Base-by-base conservation (phyloP, 2,329 filamentous ascomycete species). In the Pseudopyricularia cyperi region DNA sequence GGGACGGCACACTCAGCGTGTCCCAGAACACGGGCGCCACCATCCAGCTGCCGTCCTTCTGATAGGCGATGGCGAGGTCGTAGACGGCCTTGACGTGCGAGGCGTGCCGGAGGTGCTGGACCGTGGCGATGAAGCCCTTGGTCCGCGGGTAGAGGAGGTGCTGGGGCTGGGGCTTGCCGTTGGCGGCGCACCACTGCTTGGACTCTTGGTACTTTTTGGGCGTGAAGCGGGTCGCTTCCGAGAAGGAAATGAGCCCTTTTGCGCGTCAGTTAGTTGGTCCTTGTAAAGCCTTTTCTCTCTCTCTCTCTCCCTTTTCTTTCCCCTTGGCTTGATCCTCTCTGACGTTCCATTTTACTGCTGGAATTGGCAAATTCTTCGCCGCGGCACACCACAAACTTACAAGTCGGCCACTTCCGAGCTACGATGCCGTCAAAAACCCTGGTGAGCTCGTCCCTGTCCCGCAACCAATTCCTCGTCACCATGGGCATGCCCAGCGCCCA, bases 401-500 rank as follows among this genome's bases (percentile, higher is more conserved):
- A 83, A 28, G 73, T 79, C 12, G 78, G 78, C 71, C 75, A 79
- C 48, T 68, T 68, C 53, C 67, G 68, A 48, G 68, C 60, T 12
- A 73, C 69, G 47, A 81, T 74, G 17, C 76, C 75, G 7, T 66
- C 59, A 59, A 83, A 83, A 11, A 82, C 74, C 26, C 72, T 68
- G 49, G 77, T 70, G 57, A 83, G 50, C 63, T 82, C 78, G 15
- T 61, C 63, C 59, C 71, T 69, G 61, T 83, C 79, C 54, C 68
- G 68, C 57, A 72, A 70, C 79, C 80, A 83, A 52, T 76, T 74
- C 51, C 79, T 67, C 58, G 71, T 79, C 22, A 82, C 77, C 64
- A 83, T 69, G 7, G 79, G 79, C 76, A 83, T 81, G 2, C 78
- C 77, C 71, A 82, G 79, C 3, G 74, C 78, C 78, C 77, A 81